Evolutionary conservation across 2,329 filamentous ascomycete genomes (phyloP).

Genomic region (Diaporthe citriasiana): DNA sequence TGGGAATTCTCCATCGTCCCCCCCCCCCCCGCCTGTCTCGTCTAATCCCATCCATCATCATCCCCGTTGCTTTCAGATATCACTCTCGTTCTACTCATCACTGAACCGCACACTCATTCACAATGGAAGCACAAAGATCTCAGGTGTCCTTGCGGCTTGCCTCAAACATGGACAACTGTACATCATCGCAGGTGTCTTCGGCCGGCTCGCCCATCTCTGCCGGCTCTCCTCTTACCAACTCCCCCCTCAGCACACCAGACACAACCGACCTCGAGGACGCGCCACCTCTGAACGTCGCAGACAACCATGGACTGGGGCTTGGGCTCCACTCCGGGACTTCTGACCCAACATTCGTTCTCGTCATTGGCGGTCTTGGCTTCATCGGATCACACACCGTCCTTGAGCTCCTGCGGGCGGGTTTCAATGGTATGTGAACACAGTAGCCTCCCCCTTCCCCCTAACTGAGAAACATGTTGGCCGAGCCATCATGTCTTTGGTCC

Average conservation of each 20-base stretch:
- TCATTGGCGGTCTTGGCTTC: conserved; percentile 68
- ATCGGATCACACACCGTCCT: conserved; percentile 70
- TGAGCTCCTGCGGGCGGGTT: conserved; percentile 66
- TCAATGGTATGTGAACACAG: conserved; percentile 55
- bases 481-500: background rate
- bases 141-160: conserved; percentile 2
- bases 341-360: conserved; percentile 55
- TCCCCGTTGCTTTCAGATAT: background rate
- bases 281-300: conserved; percentile 35
- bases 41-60: background rate
- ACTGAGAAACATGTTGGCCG: background rate
- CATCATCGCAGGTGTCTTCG: conserved; percentile 36
- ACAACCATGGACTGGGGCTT: conserved; percentile 35
- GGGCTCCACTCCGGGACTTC: conserved; percentile 37
- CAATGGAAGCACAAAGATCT: conserved; percentile 14
- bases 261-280: conserved; percentile 43
- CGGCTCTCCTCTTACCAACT: conserved; percentile 43
- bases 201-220: conserved; percentile 38
- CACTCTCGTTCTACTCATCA: conserved; percentile 8
- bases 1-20: background rate
- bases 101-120: background rate
- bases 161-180: conserved; percentile 42
- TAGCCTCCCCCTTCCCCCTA: background rate
- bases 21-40: background rate
- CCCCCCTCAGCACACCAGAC: conserved; percentile 42